These are phyloP conservation scores for Geranium incanum DNA, from an alignment of 441 rosid genomes.

Conservation along the genomic window DNA sequence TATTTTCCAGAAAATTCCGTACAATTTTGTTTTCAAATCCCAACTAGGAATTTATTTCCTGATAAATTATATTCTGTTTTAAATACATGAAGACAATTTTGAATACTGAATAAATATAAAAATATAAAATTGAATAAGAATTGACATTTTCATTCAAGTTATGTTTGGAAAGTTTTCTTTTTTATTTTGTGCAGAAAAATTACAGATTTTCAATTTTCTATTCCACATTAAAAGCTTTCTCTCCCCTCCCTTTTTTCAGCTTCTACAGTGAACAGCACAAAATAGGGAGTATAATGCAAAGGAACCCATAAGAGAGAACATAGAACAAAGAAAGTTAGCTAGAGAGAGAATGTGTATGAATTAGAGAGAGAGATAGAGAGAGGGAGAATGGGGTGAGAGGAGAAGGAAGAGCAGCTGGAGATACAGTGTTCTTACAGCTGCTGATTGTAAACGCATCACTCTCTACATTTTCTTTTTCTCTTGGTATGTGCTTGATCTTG, in stretches of 20 bases:
- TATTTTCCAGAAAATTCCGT: too few species aligned
- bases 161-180: too few species aligned
- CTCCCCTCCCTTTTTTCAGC: slow-evolving; percentile 13
- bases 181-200: too few species aligned
- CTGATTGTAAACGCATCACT: slow-evolving; percentile 24
- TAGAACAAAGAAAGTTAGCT: slow-evolving; percentile 14
- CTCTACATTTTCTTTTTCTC: slow-evolving; percentile 14
- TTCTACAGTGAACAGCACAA: slow-evolving; percentile 18
- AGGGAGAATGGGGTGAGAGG: slow-evolving; percentile 40
- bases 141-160: too few species aligned
- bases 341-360: slow-evolving; percentile 18
- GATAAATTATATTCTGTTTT: too few species aligned
- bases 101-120: too few species aligned
- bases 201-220: too few species aligned
- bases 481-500: slow-evolving; percentile 29
- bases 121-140: too few species aligned
- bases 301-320: slow-evolving; percentile 15
- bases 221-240: too few species aligned
- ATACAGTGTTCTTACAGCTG: slow-evolving; percentile 38
- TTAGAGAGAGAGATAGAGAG: slow-evolving; percentile 18
- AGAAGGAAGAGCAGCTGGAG: slow-evolving; percentile 50
- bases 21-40: too few species aligned
- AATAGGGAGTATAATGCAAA: slow-evolving; percentile 36
- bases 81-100: too few species aligned
- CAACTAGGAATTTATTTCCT: too few species aligned